Percentiles rank a stretch among this genome's conserved stretches.
phyloP scores from a whole-genome alignment of 352 stramenopile genomes.

The Phytophthora ramorum region DNA sequence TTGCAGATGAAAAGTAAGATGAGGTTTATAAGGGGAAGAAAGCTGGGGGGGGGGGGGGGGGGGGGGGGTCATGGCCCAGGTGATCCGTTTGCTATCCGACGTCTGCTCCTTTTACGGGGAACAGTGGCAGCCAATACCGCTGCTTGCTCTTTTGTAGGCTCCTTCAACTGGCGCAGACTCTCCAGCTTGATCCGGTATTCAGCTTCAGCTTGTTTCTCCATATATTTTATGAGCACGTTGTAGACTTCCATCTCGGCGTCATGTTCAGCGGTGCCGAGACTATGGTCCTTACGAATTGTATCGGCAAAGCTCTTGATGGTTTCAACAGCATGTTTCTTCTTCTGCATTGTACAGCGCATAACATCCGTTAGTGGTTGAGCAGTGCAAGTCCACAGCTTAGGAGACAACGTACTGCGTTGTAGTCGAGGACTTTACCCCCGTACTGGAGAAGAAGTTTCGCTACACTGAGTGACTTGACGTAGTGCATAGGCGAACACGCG shows the following conservation, averaged over 20 bases:
- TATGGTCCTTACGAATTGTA: slow-evolving; percentile 21
- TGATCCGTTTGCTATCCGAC: not conserved
- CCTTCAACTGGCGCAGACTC: slow-evolving; percentile 48
- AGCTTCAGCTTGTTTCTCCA: slow-evolving; percentile 48
- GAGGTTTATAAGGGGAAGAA: not conserved
- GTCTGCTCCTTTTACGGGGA: slow-evolving; percentile 6
- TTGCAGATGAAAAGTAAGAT: slow-evolving; percentile 48
- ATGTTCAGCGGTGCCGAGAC: slow-evolving; percentile 4
- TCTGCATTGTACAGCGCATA: slow-evolving; percentile 32
- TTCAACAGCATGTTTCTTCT: slow-evolving; percentile 63
- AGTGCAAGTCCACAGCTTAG: not conserved
- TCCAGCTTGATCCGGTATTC: slow-evolving; percentile 70
- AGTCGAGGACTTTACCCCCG: slow-evolving; percentile 60
- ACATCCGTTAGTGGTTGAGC: not conserved
- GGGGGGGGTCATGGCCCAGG: not conserved
- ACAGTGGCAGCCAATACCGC: not conserved
- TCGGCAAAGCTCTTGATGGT: slow-evolving; percentile 35
- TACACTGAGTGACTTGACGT: slow-evolving; percentile 68
- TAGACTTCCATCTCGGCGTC: slow-evolving; percentile 17
- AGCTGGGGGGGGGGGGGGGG: too few relatives aligned
- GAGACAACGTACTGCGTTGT: slow-evolving; percentile 47
- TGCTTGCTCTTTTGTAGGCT: slow-evolving; percentile 30
- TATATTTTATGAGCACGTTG: slow-evolving; percentile 50
- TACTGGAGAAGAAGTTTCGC: slow-evolving; percentile 74
- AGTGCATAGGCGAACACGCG: slow-evolving; percentile 72